Percentiles rank a stretch among this genome's conserved stretches.
These are phyloP conservation scores for Cyphellophora attinorum DNA, from an alignment of 2,329 filamentous ascomycete genomes.

Conservation along the genomic window DNA sequence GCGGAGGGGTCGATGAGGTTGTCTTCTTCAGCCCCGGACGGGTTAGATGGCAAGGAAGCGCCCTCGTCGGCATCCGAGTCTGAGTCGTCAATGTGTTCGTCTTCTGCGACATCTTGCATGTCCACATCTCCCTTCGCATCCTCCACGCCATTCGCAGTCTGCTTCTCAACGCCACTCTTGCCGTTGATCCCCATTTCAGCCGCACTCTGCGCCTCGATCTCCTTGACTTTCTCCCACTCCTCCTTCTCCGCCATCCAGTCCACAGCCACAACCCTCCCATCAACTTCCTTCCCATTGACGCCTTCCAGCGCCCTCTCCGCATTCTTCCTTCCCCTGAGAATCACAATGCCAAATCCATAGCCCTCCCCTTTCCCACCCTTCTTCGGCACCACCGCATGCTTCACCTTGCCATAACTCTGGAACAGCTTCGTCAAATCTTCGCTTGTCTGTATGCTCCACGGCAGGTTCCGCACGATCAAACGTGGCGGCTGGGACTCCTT, in stretches of 20 bases:
- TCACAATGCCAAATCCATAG: conserved; percentile 86
- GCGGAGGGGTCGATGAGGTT: conserved; percentile 31
- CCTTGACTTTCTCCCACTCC: conserved; percentile 49
- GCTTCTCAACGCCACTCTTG: conserved; percentile 38
- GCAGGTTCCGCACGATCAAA: conserved; percentile 83
- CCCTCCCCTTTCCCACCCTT: conserved; percentile 57
- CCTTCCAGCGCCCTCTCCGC: conserved; percentile 77
- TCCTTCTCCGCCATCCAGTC: conserved; percentile 95
- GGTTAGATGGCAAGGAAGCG: no score
- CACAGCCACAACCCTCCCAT: conserved; percentile 80
- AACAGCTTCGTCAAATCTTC: conserved; percentile 75
- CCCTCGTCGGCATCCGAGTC: conserved; percentile 30
- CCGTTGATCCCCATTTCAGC: conserved; percentile 24
- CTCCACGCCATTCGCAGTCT: conserved; percentile 22
- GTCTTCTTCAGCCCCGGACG: conserved; percentile 27
- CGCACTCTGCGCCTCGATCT: conserved; percentile 17
- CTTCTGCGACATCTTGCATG: conserved; percentile 31
- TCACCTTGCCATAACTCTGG: conserved; percentile 81
- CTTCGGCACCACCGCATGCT: conserved; percentile 67
- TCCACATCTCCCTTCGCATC: conserved; percentile 28
- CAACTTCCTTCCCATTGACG: conserved; percentile 82
- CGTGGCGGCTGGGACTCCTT: conserved; percentile 57
- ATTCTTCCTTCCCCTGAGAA: conserved; percentile 78
- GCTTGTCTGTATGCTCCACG: conserved; percentile 85
- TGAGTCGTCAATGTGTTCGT: conserved; percentile 33